Base-by-base conservation (phyloP, 805 yeast species). In the Ogataea chonburiensis region DNA sequence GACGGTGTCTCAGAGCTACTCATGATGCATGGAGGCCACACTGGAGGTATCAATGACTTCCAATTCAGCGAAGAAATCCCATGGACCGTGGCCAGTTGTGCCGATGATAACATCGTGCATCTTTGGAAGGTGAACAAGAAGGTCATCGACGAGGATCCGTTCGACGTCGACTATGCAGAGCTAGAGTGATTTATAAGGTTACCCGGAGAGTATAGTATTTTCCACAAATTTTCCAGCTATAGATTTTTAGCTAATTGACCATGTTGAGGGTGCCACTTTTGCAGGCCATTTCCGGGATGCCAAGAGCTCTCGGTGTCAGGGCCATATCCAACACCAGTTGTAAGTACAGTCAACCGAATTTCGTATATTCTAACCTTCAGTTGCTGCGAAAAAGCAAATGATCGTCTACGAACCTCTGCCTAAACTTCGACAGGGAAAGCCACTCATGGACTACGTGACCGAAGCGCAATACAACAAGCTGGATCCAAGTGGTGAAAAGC, bases 21-120 rank as follows among this genome's bases (percentile, higher is more conserved):
- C 50, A 83, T 86, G 88, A 83, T 87, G 81, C 96, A 87, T 56
- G 95, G 94, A 24, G 96, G 96, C 14, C 95, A 87, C 55, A 80
- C 88, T 13, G 81, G 86, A 12, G 70, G 81, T 5, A 80, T 85
- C 12, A 78, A 80, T 27, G 95, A 85, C 56, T 67, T 85, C 47
- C 72, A 79, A 21, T 79, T 86, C 70, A 81, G 79, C 53, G 78
- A 80, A 5, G 76, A 68, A 47, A 70, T 78, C 40, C 85, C 85
- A n/a, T 85, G 91, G 89, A 71, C 85, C 24, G 52, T 83, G 38
- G 86, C 84, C 0, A 72, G 85, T 23, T 74, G 73, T 29, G 75
- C 80, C 0, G 79, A 74, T 45, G 81, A 76, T 45, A 76, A 76
- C 49, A 73, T 75, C 28, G 80, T 76, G 2, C 82, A 76, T 45